A percentile compares a stretch with the other conserved stretches of the same genome.
Conservation (phyloP, 2,329 filamentous ascomycete species). For the Cyphellophora attinorum region DNA sequence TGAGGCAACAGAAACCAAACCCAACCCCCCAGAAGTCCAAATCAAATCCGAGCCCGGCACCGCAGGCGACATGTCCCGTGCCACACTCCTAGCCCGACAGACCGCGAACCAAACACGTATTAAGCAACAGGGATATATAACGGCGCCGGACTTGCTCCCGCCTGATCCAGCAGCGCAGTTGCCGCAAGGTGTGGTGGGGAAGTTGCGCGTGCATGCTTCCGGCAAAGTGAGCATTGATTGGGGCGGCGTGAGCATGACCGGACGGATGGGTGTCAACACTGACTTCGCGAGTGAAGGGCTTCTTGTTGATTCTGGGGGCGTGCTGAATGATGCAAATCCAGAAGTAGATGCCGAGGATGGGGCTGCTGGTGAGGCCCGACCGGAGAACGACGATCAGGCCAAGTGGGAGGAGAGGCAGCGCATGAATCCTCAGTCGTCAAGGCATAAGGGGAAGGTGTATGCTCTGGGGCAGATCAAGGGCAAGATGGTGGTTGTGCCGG, state of each 20-base stretch:
- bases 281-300: no score
- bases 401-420: slow-evolving; percentile 7
- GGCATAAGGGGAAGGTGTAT: slow-evolving; percentile 33
- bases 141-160: slow-evolving; percentile 23
- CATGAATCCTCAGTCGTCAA: slow-evolving; percentile 4
- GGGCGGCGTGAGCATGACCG: slow-evolving; percentile 50
- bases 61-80: slow-evolving; percentile 6
- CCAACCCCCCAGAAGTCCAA: slow-evolving; percentile 3
- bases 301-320: no score
- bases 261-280: slow-evolving; percentile 46
- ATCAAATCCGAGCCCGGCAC: slow-evolving; percentile 9
- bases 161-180: slow-evolving; percentile 31
- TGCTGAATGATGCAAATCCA: no score
- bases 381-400: slow-evolving; percentile 14
- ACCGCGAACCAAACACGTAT: slow-evolving; percentile 9
- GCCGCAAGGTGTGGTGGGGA: slow-evolving; percentile 48
- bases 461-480: slow-evolving; percentile 54
- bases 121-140: background rate
- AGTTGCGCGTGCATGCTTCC: slow-evolving; percentile 51
- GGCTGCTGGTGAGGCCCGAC: no score
- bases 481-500: slow-evolving; percentile 54
- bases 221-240: slow-evolving; percentile 54
- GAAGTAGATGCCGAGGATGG: no score
- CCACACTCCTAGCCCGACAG: slow-evolving; percentile 5
- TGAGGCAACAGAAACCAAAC: background rate